A percentile compares a stretch with the other conserved stretches of the same genome.
Conservation (phyloP, 2,329 filamentous ascomycete genomes). For the Sphaerulina musiva region DNA sequence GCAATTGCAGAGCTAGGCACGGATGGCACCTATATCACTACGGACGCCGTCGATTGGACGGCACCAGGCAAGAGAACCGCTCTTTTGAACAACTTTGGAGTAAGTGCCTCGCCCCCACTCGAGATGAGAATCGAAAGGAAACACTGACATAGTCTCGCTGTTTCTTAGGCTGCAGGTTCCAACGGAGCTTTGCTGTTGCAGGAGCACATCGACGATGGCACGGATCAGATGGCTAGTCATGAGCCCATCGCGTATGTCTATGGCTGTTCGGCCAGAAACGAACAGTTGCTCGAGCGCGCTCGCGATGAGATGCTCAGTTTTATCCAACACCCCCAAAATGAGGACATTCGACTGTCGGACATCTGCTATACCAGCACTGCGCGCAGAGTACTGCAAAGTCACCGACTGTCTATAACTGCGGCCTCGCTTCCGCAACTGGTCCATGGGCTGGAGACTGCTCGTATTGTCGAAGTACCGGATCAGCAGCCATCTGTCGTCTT, state of each 20-base stretch:
- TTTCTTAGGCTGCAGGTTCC: constrained; percentile 48
- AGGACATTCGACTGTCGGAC: not conserved
- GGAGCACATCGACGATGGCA: constrained; percentile 41
- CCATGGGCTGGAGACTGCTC: constrained; percentile 1
- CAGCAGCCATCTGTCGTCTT: constrained; percentile 30
- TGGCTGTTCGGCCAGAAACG: constrained; percentile 52
- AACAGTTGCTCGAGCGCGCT: constrained; percentile 45
- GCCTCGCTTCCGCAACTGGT: constrained; percentile 1
- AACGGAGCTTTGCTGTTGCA: constrained; percentile 63
- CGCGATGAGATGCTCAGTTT: constrained; percentile 30
- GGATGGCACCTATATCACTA: constrained; percentile 52
- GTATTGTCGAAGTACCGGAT: constrained; percentile 9
- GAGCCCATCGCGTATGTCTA: constrained; percentile 36
- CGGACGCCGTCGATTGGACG: constrained; percentile 42
- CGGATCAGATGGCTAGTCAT: constrained; percentile 47
- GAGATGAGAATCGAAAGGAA: no score
- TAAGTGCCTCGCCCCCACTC: no score
- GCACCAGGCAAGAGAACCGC: constrained; percentile 34
- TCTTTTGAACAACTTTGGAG: constrained; percentile 51
- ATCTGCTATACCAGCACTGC: constrained; percentile 28
- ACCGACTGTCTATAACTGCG: constrained; percentile 11
- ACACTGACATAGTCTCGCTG: no score
- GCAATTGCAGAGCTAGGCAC: constrained; percentile 53
- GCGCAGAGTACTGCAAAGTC: constrained; percentile 23
- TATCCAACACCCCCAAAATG: not conserved